Percentiles rank a stretch among this genome's conserved stretches.
Conservation (phyloP, 2,329 filamentous ascomycete species). For the Calonectria leucothoes region DNA sequence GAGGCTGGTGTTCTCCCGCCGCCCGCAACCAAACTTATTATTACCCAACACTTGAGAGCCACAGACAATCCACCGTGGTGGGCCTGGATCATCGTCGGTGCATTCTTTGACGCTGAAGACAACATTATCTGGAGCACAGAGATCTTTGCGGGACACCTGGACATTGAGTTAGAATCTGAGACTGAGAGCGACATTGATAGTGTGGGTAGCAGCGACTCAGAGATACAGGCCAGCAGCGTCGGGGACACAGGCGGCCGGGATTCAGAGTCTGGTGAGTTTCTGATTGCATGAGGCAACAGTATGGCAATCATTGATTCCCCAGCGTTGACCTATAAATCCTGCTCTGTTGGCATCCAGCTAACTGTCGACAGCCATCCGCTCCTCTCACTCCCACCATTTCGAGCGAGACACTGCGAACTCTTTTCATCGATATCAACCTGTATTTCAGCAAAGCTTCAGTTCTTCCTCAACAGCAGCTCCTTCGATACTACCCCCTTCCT, state of each 20-base stretch:
- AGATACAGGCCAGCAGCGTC: constrained; percentile 18
- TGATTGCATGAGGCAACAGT: neutral
- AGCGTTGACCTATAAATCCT: neutral
- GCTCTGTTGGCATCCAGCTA: neutral
- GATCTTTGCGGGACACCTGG: constrained; percentile 51
- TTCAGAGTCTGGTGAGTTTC: constrained; percentile 34
- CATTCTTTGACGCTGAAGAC: constrained; percentile 58
- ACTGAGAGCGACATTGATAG: constrained; percentile 28
- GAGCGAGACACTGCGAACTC: neutral
- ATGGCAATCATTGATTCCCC: constrained; percentile 16
- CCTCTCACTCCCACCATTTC: constrained; percentile 8
- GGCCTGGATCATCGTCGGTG: constrained; percentile 60
- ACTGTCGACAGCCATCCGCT: constrained; percentile 20
- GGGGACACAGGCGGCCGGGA: constrained; percentile 23
- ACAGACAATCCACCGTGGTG: constrained; percentile 50
- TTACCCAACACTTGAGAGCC: constrained; percentile 55
- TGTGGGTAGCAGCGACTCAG: constrained; percentile 21
- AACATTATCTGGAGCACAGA: constrained; percentile 59
- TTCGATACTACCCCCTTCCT: constrained; percentile 9
- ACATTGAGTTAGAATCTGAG: constrained; percentile 40
- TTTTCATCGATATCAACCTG: constrained; percentile 7
- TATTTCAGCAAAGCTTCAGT: constrained; percentile 16
- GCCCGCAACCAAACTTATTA: constrained; percentile 58
- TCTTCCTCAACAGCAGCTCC: constrained; percentile 14
- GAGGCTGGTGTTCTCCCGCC: constrained; percentile 51